Evolutionary conservation across 768 basidiomycete species (phyloP).

Genomic region (Phylloporus sp.): DNA sequence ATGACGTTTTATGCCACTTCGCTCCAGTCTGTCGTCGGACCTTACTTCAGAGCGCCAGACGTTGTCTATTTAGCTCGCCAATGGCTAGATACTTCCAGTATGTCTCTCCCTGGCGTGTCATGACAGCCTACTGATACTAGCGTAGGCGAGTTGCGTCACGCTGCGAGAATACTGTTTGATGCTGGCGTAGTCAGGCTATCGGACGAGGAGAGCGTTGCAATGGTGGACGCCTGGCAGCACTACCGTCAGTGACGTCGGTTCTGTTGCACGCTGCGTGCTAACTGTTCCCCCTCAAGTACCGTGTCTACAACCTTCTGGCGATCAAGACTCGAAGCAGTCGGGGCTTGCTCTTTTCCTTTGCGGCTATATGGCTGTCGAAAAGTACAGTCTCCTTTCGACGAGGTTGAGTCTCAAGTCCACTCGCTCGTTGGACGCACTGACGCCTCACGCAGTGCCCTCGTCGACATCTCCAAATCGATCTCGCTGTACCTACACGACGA

Average conservation of each 20-base stretch:
- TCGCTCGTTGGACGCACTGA: background rate
- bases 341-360: conserved; percentile 76
- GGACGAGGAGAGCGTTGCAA: conserved; percentile 56
- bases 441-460: conserved; percentile 54
- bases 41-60: conserved; percentile 59
- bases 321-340: conserved; percentile 52
- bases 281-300: conserved; percentile 45
- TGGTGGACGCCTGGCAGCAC: conserved; percentile 63
- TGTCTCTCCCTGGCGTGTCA: conserved; percentile 14
- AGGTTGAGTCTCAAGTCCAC: conserved; percentile 41
- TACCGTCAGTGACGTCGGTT: conserved; percentile 41
- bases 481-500: conserved; percentile 72
- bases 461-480: conserved; percentile 82
- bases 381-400: conserved; percentile 68
- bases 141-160: conserved; percentile 68
- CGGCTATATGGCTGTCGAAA: conserved; percentile 77
- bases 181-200: conserved; percentile 61
- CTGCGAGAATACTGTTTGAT: conserved; percentile 75
- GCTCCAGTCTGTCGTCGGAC: conserved; percentile 56
- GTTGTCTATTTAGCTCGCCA: conserved; percentile 65
- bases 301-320: conserved; percentile 52
- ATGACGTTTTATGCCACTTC: conserved; percentile 79
- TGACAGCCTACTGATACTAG: conserved; percentile 6
- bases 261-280: conserved; percentile 2
- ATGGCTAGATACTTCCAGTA: conserved; percentile 77